Conservation (phyloP, 176 grass and related monocot genomes). For the Lolium perenne region DNA sequence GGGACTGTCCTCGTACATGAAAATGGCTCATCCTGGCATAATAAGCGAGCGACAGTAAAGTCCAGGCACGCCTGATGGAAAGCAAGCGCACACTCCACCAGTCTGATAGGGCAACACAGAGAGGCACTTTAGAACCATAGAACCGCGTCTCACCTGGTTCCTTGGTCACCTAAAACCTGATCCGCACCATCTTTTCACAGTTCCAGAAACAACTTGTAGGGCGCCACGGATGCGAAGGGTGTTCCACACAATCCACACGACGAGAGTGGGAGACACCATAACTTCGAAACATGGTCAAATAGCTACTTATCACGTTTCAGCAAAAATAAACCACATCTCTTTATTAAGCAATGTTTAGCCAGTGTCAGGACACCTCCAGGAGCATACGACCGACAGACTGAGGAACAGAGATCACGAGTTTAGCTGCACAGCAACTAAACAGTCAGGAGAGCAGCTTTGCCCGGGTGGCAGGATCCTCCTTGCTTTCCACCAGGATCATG, state of each 20-base stretch:
- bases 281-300: background rate
- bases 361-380: background rate
- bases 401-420: background rate
- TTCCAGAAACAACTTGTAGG: background rate
- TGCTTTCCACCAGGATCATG: conserved; percentile 82
- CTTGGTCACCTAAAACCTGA: background rate
- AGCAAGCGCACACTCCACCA: no score
- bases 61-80: no score
- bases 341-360: background rate
- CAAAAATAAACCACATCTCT: background rate
- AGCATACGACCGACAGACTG: background rate
- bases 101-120: no score
- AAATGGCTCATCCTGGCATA: no score
- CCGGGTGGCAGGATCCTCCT: conserved; percentile 76
- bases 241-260: background rate
- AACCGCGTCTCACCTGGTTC: no score
- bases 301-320: background rate
- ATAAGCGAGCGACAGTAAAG: no score
- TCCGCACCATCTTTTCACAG: background rate
- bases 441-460: conserved; percentile 62
- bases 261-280: background rate
- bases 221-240: no score
- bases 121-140: no score
- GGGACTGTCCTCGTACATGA: no score
- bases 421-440: background rate